Base-by-base conservation (phyloP, 805 yeast species). In the Diddensiella santjacobensis region DNA sequence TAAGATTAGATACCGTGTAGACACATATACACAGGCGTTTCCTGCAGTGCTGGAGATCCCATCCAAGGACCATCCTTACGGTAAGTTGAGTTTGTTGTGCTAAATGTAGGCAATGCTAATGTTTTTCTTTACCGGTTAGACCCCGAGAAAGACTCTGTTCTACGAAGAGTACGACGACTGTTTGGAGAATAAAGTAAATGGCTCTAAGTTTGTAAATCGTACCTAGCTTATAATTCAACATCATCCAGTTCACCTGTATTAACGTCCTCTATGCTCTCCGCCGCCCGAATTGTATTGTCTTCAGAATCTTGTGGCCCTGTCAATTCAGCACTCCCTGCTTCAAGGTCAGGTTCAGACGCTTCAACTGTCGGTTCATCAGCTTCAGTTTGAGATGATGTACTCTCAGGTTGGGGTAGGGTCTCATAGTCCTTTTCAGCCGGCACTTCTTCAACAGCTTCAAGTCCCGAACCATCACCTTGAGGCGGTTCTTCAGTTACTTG, bases 31-130 rank as follows among this genome's bases (percentile, higher is more conserved):
- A 15, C 80, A 82, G 55, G 96, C 99, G 8, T 93, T 93, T 69
- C 99, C 99, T 5, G 97, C 99, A 2, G 80, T 93, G 42, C 74
- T 93, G 62, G 99, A 93, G 70, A 93, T 93, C 53, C 99, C 99
- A 22, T 88, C 97, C 13, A 93, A 93, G 72, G 99, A 93, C 64
- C 98, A 93, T 67, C 98, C 99, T 19, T 93, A 93, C 67, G 75
- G 64, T 62, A 48, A 40, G 61, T 55, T 19, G 5, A 19, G n/a
- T 13, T 8, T 15, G n/a, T 11, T 46, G 17, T n/a, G 19, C 17
- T 22, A 37, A 26, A 17, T 11, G 8, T 10, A n/a, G n/a, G n/a
- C n/a, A n/a, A n/a, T n/a, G n/a, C n/a, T n/a, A n/a, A 17, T 22
- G 46, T 18, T n/a, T 8, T 15, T 20, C n/a, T 42, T 5, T 22